Evolutionary conservation across 306 rosid species (phyloP), one percentile per base, ranked within the genome.

Genomic region (Inga leiocalycina): DNA sequence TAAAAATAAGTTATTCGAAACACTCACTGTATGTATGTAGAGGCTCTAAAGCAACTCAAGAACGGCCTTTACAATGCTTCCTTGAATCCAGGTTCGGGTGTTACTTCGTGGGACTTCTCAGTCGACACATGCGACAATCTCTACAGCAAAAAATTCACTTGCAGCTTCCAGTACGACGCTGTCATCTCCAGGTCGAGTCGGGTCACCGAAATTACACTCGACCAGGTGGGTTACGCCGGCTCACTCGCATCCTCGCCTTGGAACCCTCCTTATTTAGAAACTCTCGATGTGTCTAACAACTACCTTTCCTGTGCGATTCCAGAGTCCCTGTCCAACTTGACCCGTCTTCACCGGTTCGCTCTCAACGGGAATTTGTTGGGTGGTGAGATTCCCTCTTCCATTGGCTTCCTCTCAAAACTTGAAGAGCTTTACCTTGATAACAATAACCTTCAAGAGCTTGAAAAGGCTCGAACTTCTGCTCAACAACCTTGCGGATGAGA

Each of bases 191-290:
- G 91, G 0, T 24, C 48, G 10, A 83, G 79, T 39, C 93, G 97
- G 2, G 32, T 95, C 91, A 95, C 99, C 2, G 92, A 95, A 72
- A 88, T 95, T 86, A 78, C 57, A 12, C 99, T 95, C 45, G 98
- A 95, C 88, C 96, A 92, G 24, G 96, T 97, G 1, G 98, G 97
- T 62, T 95, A 95, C 85, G 12, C 91, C 10, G 94, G 89, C 1
- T 79, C 91, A 0, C 81, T 93, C 68, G 17, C 91, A 0, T 43
- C 75, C 46, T 70, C 91, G 61, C 54, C 88, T 6, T 89, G 89
- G 90, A 83, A 85, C 87, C 91, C 90, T n/a, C 97, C 97, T 15
- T 91, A 83, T 81, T 82, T 93, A 5, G 70, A 96, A 85, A 87
- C 88, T n/a, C 91, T 93, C 2, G 99, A 96, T 56, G 43, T 92